Evolutionary conservation across 2,329 filamentous ascomycete species (phyloP).

Genomic region (Fusarium sororula): DNA sequence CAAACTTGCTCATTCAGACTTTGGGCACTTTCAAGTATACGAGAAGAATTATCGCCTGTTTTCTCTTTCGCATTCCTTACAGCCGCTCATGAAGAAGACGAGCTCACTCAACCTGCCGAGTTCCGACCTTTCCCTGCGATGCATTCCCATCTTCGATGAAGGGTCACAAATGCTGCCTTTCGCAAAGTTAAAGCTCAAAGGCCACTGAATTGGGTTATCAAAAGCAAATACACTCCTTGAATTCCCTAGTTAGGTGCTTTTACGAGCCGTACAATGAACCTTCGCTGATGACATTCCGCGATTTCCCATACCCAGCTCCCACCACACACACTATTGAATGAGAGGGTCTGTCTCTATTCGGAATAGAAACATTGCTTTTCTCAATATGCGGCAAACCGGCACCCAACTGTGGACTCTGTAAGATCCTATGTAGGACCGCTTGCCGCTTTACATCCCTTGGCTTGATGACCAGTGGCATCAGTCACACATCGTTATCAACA

Average conservation of each 20-base stretch:
- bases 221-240: not conserved
- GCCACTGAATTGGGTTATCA: accelerated
- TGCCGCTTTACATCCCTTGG: constrained; percentile 62
- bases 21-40: not conserved
- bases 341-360: constrained; percentile 40
- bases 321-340: constrained; percentile 37
- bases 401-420: constrained; percentile 60
- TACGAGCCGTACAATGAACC: not conserved
- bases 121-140: not conserved
- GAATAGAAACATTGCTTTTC: constrained; percentile 50
- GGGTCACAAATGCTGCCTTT: not conserved
- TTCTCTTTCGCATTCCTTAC: not conserved
- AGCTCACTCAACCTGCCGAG: not conserved
- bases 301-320: constrained; percentile 18
- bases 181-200: not conserved
- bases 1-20: not conserved
- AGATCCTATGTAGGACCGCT: constrained; percentile 63
- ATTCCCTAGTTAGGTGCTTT: not conserved
- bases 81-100: not conserved
- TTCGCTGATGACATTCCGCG: constrained; percentile 9
- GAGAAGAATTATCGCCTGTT: too few relatives aligned
- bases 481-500: not conserved
- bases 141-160: not conserved
- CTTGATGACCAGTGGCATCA: constrained; percentile 50
- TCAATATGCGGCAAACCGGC: constrained; percentile 56